phyloP scores from a whole-genome alignment of 495 filamentous ascomycete species.

The Penicillium coffeae region DNA sequence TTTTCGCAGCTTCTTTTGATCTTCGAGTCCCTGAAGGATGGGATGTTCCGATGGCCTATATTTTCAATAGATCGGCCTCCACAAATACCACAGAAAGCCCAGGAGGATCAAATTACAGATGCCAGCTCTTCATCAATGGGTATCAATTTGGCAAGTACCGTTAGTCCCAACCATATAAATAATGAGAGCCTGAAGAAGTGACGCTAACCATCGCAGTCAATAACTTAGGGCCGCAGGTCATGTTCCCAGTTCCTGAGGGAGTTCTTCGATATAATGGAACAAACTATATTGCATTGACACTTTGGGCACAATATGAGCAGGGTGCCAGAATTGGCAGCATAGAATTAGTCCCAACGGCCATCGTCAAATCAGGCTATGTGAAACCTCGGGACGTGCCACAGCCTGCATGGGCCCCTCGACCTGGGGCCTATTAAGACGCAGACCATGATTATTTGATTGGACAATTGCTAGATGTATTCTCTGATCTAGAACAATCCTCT shows the following conservation, averaged over 20 bases:
- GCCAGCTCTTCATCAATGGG: slow-evolving; percentile 63
- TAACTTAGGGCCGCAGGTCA: slow-evolving; percentile 67
- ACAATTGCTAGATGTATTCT: no score
- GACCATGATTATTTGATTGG: no score
- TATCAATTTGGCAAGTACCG: slow-evolving; percentile 66
- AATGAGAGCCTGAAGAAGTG: background rate
- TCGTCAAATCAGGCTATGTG: slow-evolving; percentile 10
- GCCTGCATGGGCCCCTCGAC: slow-evolving; percentile 5
- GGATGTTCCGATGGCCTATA: slow-evolving; percentile 57
- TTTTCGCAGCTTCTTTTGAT: slow-evolving; percentile 53
- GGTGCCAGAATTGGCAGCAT: slow-evolving; percentile 57
- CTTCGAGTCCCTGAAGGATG: slow-evolving; percentile 49
- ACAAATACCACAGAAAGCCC: no score
- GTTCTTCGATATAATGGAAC: slow-evolving; percentile 61
- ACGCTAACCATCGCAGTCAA: slow-evolving; percentile 11
- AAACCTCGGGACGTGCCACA: slow-evolving; percentile 5
- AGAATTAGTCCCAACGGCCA: slow-evolving; percentile 33
- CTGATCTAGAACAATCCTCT: no score
- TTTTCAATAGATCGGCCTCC: slow-evolving; percentile 34
- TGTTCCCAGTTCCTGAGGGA: slow-evolving; percentile 66
- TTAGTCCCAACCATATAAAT: no score
- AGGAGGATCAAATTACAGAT: slow-evolving; percentile 41
- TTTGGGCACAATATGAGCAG: slow-evolving; percentile 59
- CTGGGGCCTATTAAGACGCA: slow-evolving; percentile 13
- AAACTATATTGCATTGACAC: slow-evolving; percentile 56